phyloP scores from a whole-genome alignment of 768 basidiomycete species.

The Gloeopeniophorella convolvens region DNA sequence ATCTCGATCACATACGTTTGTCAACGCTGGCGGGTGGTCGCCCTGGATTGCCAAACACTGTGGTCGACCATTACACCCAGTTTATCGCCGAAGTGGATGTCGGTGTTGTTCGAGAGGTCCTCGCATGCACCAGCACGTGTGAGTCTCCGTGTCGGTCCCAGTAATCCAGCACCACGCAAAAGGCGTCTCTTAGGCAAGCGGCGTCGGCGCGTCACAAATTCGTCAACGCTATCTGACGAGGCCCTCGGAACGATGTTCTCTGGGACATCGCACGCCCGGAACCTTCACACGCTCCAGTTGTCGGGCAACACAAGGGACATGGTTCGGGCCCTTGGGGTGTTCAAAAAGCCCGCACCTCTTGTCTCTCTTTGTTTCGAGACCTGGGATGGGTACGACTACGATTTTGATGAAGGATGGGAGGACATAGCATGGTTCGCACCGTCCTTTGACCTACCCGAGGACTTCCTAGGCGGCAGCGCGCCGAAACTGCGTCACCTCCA shows the following conservation, averaged over 20 bases:
- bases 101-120: conserved; percentile 1
- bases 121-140: neutral
- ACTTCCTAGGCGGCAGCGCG: neutral
- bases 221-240: neutral
- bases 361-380: neutral
- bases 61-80: too few species aligned
- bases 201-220: neutral
- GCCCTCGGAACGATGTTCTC: neutral
- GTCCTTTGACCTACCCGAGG: neutral
- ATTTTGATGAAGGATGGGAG: neutral
- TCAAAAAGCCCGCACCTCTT: neutral
- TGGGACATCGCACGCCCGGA: neutral
- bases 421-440: neutral
- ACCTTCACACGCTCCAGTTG: conserved; percentile 1
- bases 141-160: neutral
- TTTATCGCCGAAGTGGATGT: too few species aligned
- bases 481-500: neutral
- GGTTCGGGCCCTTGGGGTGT: neutral
- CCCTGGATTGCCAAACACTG: too few species aligned
- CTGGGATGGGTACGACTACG: neutral
- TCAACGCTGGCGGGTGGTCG: too few species aligned
- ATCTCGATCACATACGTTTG: too few species aligned
- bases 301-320: neutral
- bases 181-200: neutral
- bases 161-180: neutral